Percentiles rank a stretch among this genome's conserved stretches.
phyloP scores from a whole-genome alignment of 2,329 filamentous ascomycete species.

The Paraconiothyrium sp. region DNA sequence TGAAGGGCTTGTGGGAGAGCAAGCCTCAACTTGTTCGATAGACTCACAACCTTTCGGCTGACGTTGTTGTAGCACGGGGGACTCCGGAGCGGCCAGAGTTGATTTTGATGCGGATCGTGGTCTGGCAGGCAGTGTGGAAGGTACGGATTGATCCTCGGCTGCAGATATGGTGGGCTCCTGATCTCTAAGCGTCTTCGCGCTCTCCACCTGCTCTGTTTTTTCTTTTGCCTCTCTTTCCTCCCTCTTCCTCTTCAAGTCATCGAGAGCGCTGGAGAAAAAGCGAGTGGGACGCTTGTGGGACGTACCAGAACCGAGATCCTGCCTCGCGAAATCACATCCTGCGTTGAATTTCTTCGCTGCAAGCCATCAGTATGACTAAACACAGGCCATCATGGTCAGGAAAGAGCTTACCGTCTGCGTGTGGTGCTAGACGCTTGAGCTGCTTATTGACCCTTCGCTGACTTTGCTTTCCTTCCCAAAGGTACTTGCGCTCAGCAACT shows the following conservation, averaged over 20 bases:
- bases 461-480: conserved; percentile 37
- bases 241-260: conserved; percentile 33
- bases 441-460: conserved; percentile 34
- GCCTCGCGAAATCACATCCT: conserved; percentile 40
- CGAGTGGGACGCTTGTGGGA: conserved; percentile 29
- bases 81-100: neutral
- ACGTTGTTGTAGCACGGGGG: neutral
- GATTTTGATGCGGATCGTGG: neutral
- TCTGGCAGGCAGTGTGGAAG: neutral
- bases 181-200: conserved; percentile 6
- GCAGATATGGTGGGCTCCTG: neutral
- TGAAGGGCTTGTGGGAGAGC: neutral
- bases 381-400: neutral
- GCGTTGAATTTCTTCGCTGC: conserved; percentile 41
- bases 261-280: conserved; percentile 39
- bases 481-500: conserved; percentile 46
- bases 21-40: neutral
- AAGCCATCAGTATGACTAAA: conserved; percentile 9
- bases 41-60: neutral
- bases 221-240: conserved; percentile 30
- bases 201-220: conserved; percentile 20
- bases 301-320: conserved; percentile 51
- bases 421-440: neutral
- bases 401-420: conserved; percentile 36
- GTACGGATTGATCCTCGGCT: neutral